Evolutionary conservation across 176 grass and related monocot genomes (phyloP).

Genomic region (Oryza australiensis): DNA sequence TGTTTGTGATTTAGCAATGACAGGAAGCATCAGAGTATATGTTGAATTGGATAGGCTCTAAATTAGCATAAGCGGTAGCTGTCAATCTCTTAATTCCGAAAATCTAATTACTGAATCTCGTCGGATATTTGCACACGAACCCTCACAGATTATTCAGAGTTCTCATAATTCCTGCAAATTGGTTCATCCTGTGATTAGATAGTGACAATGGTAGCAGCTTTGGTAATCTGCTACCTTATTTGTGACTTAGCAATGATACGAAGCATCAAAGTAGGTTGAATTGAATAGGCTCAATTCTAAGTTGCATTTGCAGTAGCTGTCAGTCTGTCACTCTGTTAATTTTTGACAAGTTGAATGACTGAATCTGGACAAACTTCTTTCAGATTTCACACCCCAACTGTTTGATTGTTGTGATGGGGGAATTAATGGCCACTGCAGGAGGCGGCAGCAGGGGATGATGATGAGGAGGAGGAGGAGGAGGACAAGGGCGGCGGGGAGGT

Average conservation of each 20-base stretch:
- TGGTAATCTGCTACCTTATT: background rate
- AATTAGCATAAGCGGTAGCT: background rate
- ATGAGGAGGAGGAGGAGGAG: conserved; percentile 27
- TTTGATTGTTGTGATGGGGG: background rate
- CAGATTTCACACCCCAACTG: background rate
- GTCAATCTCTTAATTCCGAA: background rate
- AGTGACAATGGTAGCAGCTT: background rate
- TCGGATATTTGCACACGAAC: background rate
- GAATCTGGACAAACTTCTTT: background rate
- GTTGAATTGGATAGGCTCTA: conserved; percentile 9
- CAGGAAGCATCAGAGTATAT: background rate
- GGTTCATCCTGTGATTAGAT: conserved; percentile 23
- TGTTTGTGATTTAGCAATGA: conserved; percentile 7
- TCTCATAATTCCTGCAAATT: conserved; percentile 12
- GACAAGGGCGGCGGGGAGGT: conserved; percentile 54
- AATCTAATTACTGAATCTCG: background rate
- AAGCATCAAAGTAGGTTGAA: background rate
- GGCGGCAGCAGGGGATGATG: background rate
- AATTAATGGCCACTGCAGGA: conserved; percentile 30
- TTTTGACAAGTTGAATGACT: background rate
- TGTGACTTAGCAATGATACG: conserved; percentile 5
- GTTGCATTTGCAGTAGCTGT: background rate
- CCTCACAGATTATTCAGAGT: background rate
- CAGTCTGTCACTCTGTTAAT: background rate
- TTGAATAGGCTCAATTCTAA: background rate